Evolutionary conservation across 768 basidiomycete genomes (phyloP), one percentile per base, ranked within the genome.

Genomic region (Boletus insuetus): DNA sequence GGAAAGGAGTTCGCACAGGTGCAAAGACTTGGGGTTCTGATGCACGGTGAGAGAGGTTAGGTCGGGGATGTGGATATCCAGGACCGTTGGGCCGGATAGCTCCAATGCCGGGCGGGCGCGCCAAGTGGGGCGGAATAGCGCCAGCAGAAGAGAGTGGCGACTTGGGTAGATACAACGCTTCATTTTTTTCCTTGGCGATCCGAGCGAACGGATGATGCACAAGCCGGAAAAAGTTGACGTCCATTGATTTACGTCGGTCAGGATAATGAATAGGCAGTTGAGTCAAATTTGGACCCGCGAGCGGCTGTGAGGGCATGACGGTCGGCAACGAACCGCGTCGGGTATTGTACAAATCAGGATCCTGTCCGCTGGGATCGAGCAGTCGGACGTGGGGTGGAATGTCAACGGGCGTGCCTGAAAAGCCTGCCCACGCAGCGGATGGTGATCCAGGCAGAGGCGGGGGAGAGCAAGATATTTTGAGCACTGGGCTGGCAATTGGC

Each of bases 281-380:
- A 71, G 24, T 71, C 71, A 64, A 74, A 74, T 62, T 60, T 51
- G 63, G 54, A 3, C 53, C 59, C 13, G 51, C 19, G 46, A 48
- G 35, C 46, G 66, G 67, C 56, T 70, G 62, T 47, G 67, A 69
- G 32, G 68, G 62, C 61, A 71, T 68, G 38, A 65, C 60, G 19
- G 70, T 73, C 29, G 84, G 85, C 32, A 85, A 74, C 4, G 84
- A 86, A 17, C 82, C 81, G 34, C 85, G 80, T 53, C 84, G 69
- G 51, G 59, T 58, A 65, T 57, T 73, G 67, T 73, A 59, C 59
- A 73, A 53, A 64, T 73, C 67, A 59, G 64, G 53, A 64, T 74
- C 63, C 61, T 66, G 60, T 51, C 51, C 52, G 50, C 34, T 63
- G 51, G 54, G 38, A 20, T 63, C 63, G 34, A 62, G 63, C 49